Percentiles rank a stretch among this genome's conserved stretches.
These are phyloP conservation scores for Picea engelmannii DNA, from an alignment of 83 land plant genomes.

Conservation along the genomic window DNA sequence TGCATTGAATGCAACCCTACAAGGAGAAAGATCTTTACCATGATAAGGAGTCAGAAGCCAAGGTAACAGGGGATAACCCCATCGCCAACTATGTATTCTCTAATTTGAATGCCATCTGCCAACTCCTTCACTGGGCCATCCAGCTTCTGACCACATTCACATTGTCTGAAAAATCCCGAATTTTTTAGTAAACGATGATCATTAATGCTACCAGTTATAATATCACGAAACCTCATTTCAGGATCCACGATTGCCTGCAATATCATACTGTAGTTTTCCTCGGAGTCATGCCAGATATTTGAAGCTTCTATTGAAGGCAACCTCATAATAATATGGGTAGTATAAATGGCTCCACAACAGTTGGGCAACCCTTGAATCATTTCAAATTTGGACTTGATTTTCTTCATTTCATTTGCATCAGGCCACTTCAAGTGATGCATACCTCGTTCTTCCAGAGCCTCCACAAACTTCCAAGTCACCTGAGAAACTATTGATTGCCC, in stretches of 20 bases:
- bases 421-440: slow-evolving; percentile 79
- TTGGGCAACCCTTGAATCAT: slow-evolving; percentile 64
- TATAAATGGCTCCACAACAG: slow-evolving; percentile 80
- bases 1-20: slow-evolving; percentile 40
- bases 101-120: slow-evolving; percentile 45
- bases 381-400: slow-evolving; percentile 61
- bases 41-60: slow-evolving; percentile 81
- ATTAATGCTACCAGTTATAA: slow-evolving; percentile 73
- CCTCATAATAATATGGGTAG: slow-evolving; percentile 69
- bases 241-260: slow-evolving; percentile 88
- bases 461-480: slow-evolving; percentile 75
- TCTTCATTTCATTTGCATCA: slow-evolving; percentile 41
- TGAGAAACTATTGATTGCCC: slow-evolving; percentile 67
- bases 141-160: slow-evolving; percentile 64
- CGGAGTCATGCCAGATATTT: slow-evolving; percentile 69
- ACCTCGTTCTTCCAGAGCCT: slow-evolving; percentile 61
- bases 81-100: slow-evolving; percentile 86
- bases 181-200: slow-evolving; percentile 55
- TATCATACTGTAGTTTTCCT: slow-evolving; percentile 83
- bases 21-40: slow-evolving; percentile 43
- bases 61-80: slow-evolving; percentile 69
- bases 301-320: slow-evolving; percentile 61
- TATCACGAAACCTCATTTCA: slow-evolving; percentile 73
- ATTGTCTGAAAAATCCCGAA: slow-evolving; percentile 67
- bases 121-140: slow-evolving; percentile 47